These are phyloP conservation scores for Craspedostauros australis DNA, from an alignment of 108 stramenopile genomes.

Conservation along the genomic window DNA sequence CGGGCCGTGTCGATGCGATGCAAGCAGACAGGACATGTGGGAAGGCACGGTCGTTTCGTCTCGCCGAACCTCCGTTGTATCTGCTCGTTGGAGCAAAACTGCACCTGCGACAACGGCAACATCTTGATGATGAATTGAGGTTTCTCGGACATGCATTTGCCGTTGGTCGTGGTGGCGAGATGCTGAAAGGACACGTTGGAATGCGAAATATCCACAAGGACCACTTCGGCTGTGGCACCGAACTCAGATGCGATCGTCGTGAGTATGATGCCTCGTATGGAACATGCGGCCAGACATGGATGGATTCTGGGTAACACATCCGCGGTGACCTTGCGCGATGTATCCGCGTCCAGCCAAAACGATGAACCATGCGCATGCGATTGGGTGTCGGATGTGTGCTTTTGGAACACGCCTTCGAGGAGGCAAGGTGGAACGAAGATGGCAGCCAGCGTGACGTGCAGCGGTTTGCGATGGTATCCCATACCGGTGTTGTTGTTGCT, in stretches of 20 bases:
- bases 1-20: slow-evolving; percentile 65
- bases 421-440: slow-evolving; percentile 22
- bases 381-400: slow-evolving; percentile 10
- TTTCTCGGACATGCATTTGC: slow-evolving; percentile 28
- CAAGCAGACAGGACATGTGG: slow-evolving; percentile 76
- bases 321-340: slow-evolving; percentile 4
- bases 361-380: slow-evolving; percentile 18
- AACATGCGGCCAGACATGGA: slow-evolving; percentile 1
- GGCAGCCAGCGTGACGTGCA: slow-evolving; percentile 7
- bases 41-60: slow-evolving; percentile 21
- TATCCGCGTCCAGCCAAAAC: slow-evolving; percentile 18
- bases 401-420: slow-evolving; percentile 8
- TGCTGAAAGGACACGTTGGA: slow-evolving; percentile 1
- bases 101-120: slow-evolving; percentile 40
- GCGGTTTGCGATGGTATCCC: too few relatives aligned
- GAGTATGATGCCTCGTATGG: slow-evolving; percentile 19
- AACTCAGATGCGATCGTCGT: slow-evolving; percentile 14
- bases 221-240: slow-evolving; percentile 32
- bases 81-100: slow-evolving; percentile 16
- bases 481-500: too few relatives aligned
- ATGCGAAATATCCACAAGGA: slow-evolving; percentile 27
- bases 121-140: slow-evolving; percentile 47
- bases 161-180: slow-evolving; percentile 25
- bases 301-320: slow-evolving; percentile 21
- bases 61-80: neutral